Percentiles rank a stretch among this genome's conserved stretches.
phyloP scores from a whole-genome alignment of 2,329 filamentous ascomycete species.

The Thielaviopsis populi region DNA sequence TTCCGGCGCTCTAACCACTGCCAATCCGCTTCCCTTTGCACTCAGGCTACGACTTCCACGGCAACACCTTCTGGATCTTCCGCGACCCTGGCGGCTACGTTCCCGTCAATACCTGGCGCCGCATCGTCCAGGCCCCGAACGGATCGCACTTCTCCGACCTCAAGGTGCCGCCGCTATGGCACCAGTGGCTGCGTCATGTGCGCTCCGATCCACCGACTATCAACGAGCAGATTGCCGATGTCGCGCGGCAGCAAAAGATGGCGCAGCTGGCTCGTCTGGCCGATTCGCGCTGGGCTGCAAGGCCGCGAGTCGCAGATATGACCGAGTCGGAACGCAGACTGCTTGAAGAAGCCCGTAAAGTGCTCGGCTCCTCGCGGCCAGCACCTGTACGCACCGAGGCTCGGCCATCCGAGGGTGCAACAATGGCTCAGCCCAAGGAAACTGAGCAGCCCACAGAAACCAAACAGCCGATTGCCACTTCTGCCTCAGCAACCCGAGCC shows the following conservation, averaged over 20 bases:
- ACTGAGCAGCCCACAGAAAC: background rate
- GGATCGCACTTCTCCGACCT: constrained; percentile 40
- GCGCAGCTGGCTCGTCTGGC: constrained; percentile 43
- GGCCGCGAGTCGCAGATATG: constrained; percentile 34
- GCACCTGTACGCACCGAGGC: background rate
- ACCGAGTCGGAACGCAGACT: constrained; percentile 21
- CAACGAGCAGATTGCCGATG: constrained; percentile 40
- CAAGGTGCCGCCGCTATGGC: constrained; percentile 46
- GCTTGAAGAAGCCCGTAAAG: constrained; percentile 10
- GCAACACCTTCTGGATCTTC: constrained; percentile 58
- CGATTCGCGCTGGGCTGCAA: constrained; percentile 48
- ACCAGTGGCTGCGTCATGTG: constrained; percentile 52
- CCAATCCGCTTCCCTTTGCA: background rate
- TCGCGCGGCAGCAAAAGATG: constrained; percentile 37
- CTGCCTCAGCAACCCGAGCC: background rate
- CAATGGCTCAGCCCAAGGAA: constrained; percentile 8
- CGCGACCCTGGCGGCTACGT: constrained; percentile 31
- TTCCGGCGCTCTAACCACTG: background rate
- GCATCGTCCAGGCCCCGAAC: constrained; percentile 45
- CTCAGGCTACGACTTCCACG: constrained; percentile 46
- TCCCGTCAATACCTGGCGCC: constrained; percentile 35
- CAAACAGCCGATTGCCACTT: background rate
- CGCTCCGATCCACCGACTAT: constrained; percentile 39
- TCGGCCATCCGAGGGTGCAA: constrained; percentile 18
- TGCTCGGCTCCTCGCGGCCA: constrained; percentile 9